Evolutionary conservation across 2,329 filamentous ascomycete genomes (phyloP).

Genomic region (Aspergillus melleus): DNA sequence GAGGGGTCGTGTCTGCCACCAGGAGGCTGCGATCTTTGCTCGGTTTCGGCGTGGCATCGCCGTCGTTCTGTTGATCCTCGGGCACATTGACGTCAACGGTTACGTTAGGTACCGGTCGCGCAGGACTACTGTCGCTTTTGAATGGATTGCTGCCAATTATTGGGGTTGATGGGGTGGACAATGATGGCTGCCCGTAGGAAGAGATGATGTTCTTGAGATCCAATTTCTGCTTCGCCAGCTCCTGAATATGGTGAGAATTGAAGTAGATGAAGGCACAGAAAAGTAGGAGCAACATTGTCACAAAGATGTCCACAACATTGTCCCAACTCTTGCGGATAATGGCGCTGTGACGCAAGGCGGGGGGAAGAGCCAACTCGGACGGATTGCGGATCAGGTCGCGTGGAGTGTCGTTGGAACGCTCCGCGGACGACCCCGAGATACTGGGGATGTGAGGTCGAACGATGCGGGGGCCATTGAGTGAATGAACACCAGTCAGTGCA

Average conservation of each 20-base stretch:
- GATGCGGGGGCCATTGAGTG: constrained; percentile 52
- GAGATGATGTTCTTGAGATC: constrained; percentile 48
- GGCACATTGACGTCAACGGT: constrained; percentile 33
- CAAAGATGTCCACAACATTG: constrained; percentile 46
- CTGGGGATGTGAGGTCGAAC: constrained; percentile 43
- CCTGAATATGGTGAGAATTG: constrained; percentile 43
- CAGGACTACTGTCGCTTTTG: constrained; percentile 27
- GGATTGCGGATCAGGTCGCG: constrained; percentile 35
- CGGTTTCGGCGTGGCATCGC: constrained; percentile 31
- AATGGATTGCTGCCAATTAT: constrained; percentile 28
- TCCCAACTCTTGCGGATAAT: constrained; percentile 49
- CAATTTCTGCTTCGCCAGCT: constrained; percentile 45
- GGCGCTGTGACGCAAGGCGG: constrained; percentile 42
- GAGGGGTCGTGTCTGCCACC: constrained; percentile 28
- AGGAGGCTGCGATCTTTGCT: constrained; percentile 22
- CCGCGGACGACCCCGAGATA: constrained; percentile 40
- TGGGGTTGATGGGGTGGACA: constrained; percentile 43
- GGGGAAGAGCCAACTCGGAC: constrained; percentile 39
- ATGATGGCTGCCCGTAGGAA: constrained; percentile 35
- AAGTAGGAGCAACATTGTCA: constrained; percentile 41
- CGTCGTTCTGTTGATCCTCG: constrained; percentile 17
- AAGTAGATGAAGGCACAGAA: constrained; percentile 45
- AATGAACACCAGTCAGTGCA: constrained; percentile 71
- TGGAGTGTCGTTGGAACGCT: constrained; percentile 41
- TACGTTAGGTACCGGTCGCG: constrained; percentile 27